A percentile compares a stretch with the other conserved stretches of the same genome.
phyloP scores from a whole-genome alignment of 2,329 filamentous ascomycete genomes.

The Lecanicillium sp. region DNA sequence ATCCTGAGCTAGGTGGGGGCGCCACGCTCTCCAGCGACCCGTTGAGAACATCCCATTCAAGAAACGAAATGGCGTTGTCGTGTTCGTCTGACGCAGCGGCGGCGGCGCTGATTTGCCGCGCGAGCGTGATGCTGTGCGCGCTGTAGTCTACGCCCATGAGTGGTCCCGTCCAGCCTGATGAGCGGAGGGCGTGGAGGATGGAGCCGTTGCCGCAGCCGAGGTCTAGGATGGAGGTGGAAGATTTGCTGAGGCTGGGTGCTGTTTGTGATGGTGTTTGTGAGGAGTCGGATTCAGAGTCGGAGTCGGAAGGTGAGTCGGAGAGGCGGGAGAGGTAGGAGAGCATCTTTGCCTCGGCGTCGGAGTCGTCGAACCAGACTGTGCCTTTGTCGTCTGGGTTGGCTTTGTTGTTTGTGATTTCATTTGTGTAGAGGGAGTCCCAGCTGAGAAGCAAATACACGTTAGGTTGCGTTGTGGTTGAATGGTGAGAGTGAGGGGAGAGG shows the following conservation, averaged over 20 bases:
- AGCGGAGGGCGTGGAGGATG: constrained; percentile 73
- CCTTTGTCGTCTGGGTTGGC: constrained; percentile 71
- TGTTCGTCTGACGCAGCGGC: constrained; percentile 12
- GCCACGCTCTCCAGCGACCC: constrained; percentile 19
- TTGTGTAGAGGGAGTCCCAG: constrained; percentile 69
- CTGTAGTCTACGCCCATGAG: constrained; percentile 91
- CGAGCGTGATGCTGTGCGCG: constrained; percentile 63
- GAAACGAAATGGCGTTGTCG: constrained; percentile 39
- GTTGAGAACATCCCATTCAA: constrained; percentile 57
- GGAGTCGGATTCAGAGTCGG: constrained; percentile 17
- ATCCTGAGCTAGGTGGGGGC: not conserved
- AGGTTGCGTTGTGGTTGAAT: not conserved
- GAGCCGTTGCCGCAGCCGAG: constrained; percentile 93
- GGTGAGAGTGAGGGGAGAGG: constrained; percentile 6
- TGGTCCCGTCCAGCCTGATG: constrained; percentile 53
- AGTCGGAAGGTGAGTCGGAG: constrained; percentile 12
- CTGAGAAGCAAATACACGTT: constrained; percentile 34
- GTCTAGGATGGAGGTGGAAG: constrained; percentile 62
- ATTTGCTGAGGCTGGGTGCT: constrained; percentile 11
- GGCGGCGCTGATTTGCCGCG: constrained; percentile 49
- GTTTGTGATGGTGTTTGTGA: constrained; percentile 11
- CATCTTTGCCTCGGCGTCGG: constrained; percentile 76
- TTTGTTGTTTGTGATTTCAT: constrained; percentile 64
- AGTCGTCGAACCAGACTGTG: constrained; percentile 95
- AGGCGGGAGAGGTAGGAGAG: constrained; percentile 54